Evolutionary conservation across 2,329 filamentous ascomycete genomes (phyloP).

Genomic region (Onygena corvina): DNA sequence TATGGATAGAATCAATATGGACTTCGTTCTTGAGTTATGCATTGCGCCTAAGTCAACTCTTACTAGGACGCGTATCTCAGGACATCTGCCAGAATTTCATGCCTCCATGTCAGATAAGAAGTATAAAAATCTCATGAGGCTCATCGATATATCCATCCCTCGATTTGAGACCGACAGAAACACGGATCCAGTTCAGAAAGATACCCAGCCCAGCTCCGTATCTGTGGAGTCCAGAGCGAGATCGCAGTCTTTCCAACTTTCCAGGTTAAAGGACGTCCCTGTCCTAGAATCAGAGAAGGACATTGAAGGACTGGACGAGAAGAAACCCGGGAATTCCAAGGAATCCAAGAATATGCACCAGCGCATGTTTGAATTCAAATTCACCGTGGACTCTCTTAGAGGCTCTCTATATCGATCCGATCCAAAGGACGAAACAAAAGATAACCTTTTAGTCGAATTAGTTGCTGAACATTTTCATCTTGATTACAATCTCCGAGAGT

Average conservation of each 20-base stretch:
- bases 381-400: constrained; percentile 86
- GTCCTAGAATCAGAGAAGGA: constrained; percentile 57
- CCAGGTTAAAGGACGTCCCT: constrained; percentile 60
- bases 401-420: constrained; percentile 86
- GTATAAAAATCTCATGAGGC: constrained; percentile 91
- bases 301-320: constrained; percentile 35
- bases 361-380: constrained; percentile 89
- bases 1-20: constrained; percentile 92
- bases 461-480: constrained; percentile 82
- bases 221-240: constrained; percentile 33
- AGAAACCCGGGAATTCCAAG: constrained; percentile 28
- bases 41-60: constrained; percentile 92
- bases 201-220: constrained; percentile 23
- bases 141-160: constrained; percentile 90
- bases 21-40: constrained; percentile 90
- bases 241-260: constrained; percentile 63
- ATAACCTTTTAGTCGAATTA: constrained; percentile 76
- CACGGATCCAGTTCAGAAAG: constrained; percentile 23
- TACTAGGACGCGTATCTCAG: constrained; percentile 81
- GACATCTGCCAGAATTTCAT: constrained; percentile 82
- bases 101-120: constrained; percentile 87
- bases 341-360: constrained; percentile 64
- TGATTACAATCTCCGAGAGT: constrained; percentile 75
- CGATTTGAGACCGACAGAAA: constrained; percentile 47
- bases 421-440: constrained; percentile 59